These are phyloP conservation scores for Hymenoscyphus occultus DNA, from an alignment of 2,329 filamentous ascomycete species.

Conservation along the genomic window DNA sequence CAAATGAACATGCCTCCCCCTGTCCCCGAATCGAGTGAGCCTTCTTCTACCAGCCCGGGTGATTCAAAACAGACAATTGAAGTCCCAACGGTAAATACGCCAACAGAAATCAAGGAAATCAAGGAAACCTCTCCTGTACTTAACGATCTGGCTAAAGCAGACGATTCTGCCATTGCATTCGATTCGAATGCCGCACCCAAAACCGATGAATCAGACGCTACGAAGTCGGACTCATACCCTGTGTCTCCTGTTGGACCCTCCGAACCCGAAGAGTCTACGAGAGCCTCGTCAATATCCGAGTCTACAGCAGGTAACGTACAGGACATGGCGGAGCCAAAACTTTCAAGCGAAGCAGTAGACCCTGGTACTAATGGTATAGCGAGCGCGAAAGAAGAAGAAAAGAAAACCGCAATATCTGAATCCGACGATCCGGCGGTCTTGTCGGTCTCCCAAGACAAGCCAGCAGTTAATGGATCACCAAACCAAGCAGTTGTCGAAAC, in stretches of 20 bases:
- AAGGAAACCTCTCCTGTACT: constrained; percentile 29
- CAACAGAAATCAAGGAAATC: constrained; percentile 27
- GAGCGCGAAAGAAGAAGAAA: background rate
- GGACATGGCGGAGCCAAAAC: constrained; percentile 24
- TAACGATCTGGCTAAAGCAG: constrained; percentile 37
- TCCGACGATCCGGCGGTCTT: background rate
- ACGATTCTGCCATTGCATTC: constrained; percentile 55
- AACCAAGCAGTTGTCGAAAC: background rate
- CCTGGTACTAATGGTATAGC: background rate
- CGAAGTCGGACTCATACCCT: constrained; percentile 55
- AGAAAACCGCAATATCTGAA: background rate
- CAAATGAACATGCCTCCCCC: constrained; percentile 49
- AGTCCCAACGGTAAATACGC: constrained; percentile 14
- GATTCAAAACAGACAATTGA: constrained; percentile 13
- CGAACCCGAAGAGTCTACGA: constrained; percentile 56
- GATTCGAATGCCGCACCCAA: constrained; percentile 43
- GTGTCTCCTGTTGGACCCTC: constrained; percentile 38
- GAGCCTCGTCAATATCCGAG: constrained; percentile 62
- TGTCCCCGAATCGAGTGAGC: constrained; percentile 25
- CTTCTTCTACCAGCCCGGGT: constrained; percentile 14
- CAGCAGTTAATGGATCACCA: too few relatives aligned
- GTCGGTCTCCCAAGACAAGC: too few relatives aligned
- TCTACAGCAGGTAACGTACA: constrained; percentile 59
- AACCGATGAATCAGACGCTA: constrained; percentile 21
- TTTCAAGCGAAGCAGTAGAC: constrained; percentile 10